Base-by-base conservation (phyloP, 768 basidiomycete genomes). In the Macrolepiota albuminosa region DNA sequence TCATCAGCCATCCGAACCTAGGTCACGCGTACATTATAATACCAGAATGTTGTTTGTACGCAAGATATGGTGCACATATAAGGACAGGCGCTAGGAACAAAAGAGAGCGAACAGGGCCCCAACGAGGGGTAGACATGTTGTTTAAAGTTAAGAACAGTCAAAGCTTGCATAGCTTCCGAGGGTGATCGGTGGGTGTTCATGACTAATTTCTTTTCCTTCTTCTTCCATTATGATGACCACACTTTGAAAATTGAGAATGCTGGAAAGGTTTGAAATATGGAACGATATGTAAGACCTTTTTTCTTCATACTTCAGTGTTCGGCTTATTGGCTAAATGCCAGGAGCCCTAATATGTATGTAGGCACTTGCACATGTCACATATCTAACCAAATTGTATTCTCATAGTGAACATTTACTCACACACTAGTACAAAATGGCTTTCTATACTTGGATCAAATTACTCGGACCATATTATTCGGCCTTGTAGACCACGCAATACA, bases 31-130 rank as follows among this genome's bases (percentile, higher is more conserved):
- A 21, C 18, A 9, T 43, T n/a, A 21, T 21, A n/a, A 43, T 43
- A 82, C 85, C 71, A 58, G 73, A 78, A 64, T 84, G 81, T 11
- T 82, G 78, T 63, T 75, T 70, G 42, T 81, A 70, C 4, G 84
- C 77, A 47, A 79, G 68, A 63, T 76, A 75, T 0, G 83, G 81
- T 4, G 78, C 74, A 10, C 71, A 72, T 49, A 89, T 64, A 31
- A 89, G 72, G 8, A 88, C 71, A 3, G 87, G 86, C 0, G 79
- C 69, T 14, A 89, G 71, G 0, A 70, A 75, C 39, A 88, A 65
- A 58, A 87, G 64, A 24, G 88, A 88, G 63, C 79, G 79, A 61
- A 82, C 67, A 34, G 84, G 82, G 21, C 87, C 86, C 87, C 86
- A 87, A 61, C 70, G 73, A 56, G 64, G 42, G 56, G 56, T 45